Evolutionary conservation across 768 basidiomycete species (phyloP).

Genomic region (Pulveroboletus sp.): DNA sequence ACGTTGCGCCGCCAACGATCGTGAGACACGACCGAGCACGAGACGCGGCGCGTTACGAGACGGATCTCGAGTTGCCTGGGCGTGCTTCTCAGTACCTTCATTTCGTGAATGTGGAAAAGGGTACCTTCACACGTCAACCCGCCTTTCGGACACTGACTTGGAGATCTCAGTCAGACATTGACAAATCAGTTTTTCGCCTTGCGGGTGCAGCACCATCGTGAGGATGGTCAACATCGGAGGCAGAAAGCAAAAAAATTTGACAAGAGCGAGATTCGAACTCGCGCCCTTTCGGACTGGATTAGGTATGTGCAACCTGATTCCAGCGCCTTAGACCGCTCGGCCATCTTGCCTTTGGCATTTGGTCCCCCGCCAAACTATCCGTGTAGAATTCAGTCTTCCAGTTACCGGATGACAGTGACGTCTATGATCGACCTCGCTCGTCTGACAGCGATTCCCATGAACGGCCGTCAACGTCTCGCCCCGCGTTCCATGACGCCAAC

Average conservation of each 20-base stretch:
- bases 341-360: slow-evolving; percentile 36
- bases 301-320: slow-evolving; percentile 38
- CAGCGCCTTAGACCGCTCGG: slow-evolving; percentile 62
- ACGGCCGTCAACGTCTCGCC: too few species aligned
- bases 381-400: too few species aligned
- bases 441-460: too few species aligned
- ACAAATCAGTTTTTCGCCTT: too few species aligned
- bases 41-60: not conserved
- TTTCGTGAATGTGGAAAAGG: not conserved
- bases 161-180: not conserved
- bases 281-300: slow-evolving; percentile 33
- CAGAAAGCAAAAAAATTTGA: slow-evolving; percentile 17
- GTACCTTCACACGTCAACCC: not conserved
- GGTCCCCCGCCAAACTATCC: too few species aligned
- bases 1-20: too few species aligned
- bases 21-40: not conserved
- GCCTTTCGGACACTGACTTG: too few species aligned
- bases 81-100: not conserved
- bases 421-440: too few species aligned
- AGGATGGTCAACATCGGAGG: not conserved
- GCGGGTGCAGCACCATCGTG: too few species aligned
- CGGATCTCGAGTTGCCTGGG: not conserved
- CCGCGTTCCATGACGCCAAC: too few species aligned
- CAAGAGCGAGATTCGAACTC: slow-evolving; percentile 39
- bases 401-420: too few species aligned